Evolutionary conservation across 1,284 basidiomycete genomes (phyloP).

Genomic region (Sporisorium sorghi): DNA sequence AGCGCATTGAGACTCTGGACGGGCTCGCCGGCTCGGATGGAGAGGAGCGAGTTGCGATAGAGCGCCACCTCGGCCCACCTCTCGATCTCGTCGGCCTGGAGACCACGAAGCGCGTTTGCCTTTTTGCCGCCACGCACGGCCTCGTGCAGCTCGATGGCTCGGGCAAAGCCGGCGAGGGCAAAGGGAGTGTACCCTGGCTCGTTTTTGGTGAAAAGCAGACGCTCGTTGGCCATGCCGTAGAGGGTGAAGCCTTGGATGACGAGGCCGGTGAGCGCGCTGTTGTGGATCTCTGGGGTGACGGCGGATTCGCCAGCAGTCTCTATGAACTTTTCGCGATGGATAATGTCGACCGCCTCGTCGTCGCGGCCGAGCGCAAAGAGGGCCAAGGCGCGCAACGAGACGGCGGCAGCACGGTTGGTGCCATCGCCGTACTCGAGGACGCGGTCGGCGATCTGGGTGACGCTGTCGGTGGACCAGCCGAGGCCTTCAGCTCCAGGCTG

Average conservation of each 20-base stretch:
- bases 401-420: conserved; percentile 30
- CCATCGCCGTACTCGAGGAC: conserved; percentile 47
- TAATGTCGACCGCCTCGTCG: conserved; percentile 57
- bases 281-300: conserved; percentile 34
- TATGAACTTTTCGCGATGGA: conserved; percentile 59
- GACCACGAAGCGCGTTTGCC: conserved; percentile 58
- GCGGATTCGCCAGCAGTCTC: conserved; percentile 45
- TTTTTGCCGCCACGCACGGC: conserved; percentile 59
- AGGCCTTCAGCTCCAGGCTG: conserved; percentile 27
- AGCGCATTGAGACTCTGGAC: conserved; percentile 57
- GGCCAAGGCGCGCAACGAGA: conserved; percentile 55
- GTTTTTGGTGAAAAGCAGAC: conserved; percentile 42
- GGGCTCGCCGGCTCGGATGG: conserved; percentile 52
- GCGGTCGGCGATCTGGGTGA: conserved; percentile 40
- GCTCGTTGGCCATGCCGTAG: conserved; percentile 67
- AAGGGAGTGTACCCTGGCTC: conserved; percentile 54
- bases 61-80: conserved; percentile 66
- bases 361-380: conserved; percentile 63
- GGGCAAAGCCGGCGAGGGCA: conserved; percentile 60
- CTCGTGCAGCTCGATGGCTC: conserved; percentile 66
- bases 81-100: conserved; percentile 66
- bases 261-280: conserved; percentile 46
- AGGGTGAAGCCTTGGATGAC: conserved; percentile 59
- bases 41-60: conserved; percentile 65
- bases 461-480: conserved; percentile 54